Evolutionary conservation across 345 rosid species (phyloP), one percentile per base, ranked within the genome.

Genomic region (Carallia pectinifolia): DNA sequence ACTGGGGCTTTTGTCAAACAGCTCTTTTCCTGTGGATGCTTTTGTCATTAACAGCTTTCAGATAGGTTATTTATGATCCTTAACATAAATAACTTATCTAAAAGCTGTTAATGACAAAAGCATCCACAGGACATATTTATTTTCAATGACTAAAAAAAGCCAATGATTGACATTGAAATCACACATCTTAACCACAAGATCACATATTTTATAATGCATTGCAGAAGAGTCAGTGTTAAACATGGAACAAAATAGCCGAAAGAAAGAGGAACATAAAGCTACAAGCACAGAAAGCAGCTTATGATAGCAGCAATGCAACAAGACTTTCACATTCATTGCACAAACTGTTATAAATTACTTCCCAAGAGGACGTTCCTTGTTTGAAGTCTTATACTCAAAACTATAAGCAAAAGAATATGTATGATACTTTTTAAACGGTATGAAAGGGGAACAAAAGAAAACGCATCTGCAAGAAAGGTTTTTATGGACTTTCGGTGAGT

Each of bases 1-100:
- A 77, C 67, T 3, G 81, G 73, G 19, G 81, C 77, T 60, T 77
- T n/a, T n/a, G n/a, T n/a, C n/a, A n/a, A n/a, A n/a, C n/a, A n/a
- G n/a, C n/a, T n/a, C n/a, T n/a, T n/a, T n/a, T 6, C 7, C 38
- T 7, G n/a, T 1, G 17, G 39, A 6, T 2, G 29, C 39, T 56
- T 30, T 62, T 18, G 9, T 27, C 17, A 17, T 36, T 36, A 2
- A 54, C 8, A 2, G 48, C 52, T 5, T 67, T 37, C 39, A 30
- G n/a, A n/a, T 37, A 50, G 54, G 19, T 33, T 53, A 10, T 12
- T n/a, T 54, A 15, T 23, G 53, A 23, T 13, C 39, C 13, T 1
- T 55, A 55, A 31, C 53, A 23, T 15, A 54, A n/a, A 12, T 10
- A 53, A 33, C 19, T 50, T 50, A 37, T 23, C 23, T 30, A 27